A percentile compares a stretch with the other conserved stretches of the same genome.
These are phyloP conservation scores for Microsporum audouinii DNA, from an alignment of 2,329 filamentous ascomycete genomes.

Conservation along the genomic window DNA sequence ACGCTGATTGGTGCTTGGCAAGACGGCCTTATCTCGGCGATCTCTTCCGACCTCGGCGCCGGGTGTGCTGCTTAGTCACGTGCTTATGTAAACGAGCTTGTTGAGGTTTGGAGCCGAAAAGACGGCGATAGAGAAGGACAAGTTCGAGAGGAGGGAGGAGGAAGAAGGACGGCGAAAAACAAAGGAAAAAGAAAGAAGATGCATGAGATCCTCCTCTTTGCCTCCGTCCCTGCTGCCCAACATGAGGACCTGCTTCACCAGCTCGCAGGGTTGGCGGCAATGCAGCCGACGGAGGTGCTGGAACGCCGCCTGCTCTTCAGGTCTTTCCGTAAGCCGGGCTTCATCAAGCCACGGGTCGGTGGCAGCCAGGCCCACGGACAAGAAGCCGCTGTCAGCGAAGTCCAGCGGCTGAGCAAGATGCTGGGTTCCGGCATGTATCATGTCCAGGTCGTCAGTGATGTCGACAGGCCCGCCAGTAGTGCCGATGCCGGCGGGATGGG, in stretches of 20 bases:
- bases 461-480: constrained; percentile 30
- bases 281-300: constrained; percentile 45
- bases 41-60: background rate
- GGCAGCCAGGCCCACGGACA: constrained; percentile 38
- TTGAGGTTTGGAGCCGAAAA: background rate
- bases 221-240: constrained; percentile 45
- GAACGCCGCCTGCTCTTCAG: constrained; percentile 50
- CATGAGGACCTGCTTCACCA: constrained; percentile 52
- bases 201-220: constrained; percentile 54
- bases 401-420: constrained; percentile 38
- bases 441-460: constrained; percentile 40
- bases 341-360: constrained; percentile 30
- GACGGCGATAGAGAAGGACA: background rate
- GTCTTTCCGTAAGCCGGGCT: constrained; percentile 39
- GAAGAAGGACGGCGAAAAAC: background rate
- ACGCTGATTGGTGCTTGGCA: background rate
- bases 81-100: background rate
- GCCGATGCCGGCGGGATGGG: constrained; percentile 26
- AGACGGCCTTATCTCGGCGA: background rate
- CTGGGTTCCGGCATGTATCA: constrained; percentile 44
- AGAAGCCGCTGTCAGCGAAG: constrained; percentile 33
- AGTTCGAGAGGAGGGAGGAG: no score
- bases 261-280: constrained; percentile 49
- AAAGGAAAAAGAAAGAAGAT: constrained; percentile 27
- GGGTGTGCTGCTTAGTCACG: background rate